Base-by-base conservation (phyloP, 345 rosid species). In the Moringa oleifera region DNA sequence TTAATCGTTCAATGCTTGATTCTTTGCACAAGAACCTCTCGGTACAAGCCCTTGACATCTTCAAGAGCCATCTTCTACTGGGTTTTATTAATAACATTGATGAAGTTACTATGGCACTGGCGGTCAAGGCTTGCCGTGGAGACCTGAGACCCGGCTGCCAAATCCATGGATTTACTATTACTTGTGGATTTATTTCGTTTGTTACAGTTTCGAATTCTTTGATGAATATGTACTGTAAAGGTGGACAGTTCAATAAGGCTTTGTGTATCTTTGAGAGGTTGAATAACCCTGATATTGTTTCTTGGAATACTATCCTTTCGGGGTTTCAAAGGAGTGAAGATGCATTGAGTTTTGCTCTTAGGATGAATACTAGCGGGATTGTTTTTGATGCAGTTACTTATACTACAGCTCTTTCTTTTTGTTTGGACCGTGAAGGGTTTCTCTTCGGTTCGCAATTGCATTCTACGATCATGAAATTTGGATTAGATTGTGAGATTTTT, bases 301-400 rank as follows among this genome's bases (percentile, higher is more conserved):
- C 98, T 51, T 92, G 93, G 91, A 92, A 89, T 69, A 89, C 97
- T 59, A 68, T 89, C 63, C 89, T 92, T 67, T 87, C 98, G 9
- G 98, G 95, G 12, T 81, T 80, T 68, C 78, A 63, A 62, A 77
- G 71, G 37, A 69, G 78, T 31, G 79, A 77, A 37, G 79, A 71
- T 63, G 90, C 89, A 18, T 20, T 87, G 57, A 23, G 57, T 41
- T 82, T 88, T 74, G 85, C 84, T 72, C 68, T 61, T 61, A 71
- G 72, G 66, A 86, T 88, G 96, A 75, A 75, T 53, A 65, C 55
- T 0, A 46, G 25, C 45, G 91, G 88, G 52, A 73, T 86, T 25
- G 61, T 50, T 62, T 88, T 80, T 62, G 91, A 91, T 65, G 75
- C 88, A 1, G 85, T 82, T 11, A 85, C 83, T 57, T 84, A 65